Evolutionary conservation across 805 yeast species (phyloP), one percentile per base, ranked within the genome.

Genomic region (Teunomyces tritomae): DNA sequence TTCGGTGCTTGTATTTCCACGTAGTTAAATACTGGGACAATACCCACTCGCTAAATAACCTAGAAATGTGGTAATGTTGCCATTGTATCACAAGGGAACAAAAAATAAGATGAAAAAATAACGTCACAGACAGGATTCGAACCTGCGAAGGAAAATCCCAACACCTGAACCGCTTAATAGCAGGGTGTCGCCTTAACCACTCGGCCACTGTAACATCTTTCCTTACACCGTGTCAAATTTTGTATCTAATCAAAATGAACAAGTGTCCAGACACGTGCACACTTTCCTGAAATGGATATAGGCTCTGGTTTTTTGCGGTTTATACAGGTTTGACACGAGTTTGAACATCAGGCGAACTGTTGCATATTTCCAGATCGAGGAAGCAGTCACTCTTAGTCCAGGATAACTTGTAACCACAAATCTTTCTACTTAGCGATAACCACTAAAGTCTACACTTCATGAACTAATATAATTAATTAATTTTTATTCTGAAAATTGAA

Each of bases 91-190:
- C 13, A 14, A 14, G 28, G 34, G 24, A 29, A 33, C 43, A 47
- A 40, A 42, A 33, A 40, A 27, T 16, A 28, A 14, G 16, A 13
- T 39, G 59, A 68, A 67, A 59, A 58, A 51, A 59, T 52, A 49
- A 44, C 77, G 77, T 70, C 65, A 71, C 74, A 68, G 76, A 71
- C 77, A 72, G 76, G 77, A 72, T 72, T 73, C 77, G 77, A 73
- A 73, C 77, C 76, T 73, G 77, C 77, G 77, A 67, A 69, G 73
- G 77, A 65, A 71, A 61, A 60, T 57, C 72, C 68, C 57, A 53
- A 53, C 57, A 44, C 57, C 57, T 53, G 28, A 50, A 46, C 57
- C 48, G 54, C 49, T 39, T 34, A 50, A 57, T 51, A 52, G 57
- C 56, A 52, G 57, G 56, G 67, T 52, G 65, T 62, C 67, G 67